Base-by-base conservation (phyloP, 495 filamentous ascomycete species). In the Pseudomonodictys pantanalensis region DNA sequence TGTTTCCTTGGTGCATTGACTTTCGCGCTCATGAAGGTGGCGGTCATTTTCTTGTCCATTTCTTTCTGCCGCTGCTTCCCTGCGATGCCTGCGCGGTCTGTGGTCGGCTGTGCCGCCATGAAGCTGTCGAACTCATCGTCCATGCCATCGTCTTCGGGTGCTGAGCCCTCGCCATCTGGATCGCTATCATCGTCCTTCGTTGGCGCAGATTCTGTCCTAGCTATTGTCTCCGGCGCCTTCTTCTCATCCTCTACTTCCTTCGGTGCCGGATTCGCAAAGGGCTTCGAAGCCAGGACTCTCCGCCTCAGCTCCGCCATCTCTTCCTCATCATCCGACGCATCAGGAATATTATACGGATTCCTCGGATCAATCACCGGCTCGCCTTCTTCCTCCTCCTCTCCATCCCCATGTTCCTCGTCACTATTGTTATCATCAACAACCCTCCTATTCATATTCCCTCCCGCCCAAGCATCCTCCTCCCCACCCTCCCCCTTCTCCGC, bases 301-400 rank as follows among this genome's bases (percentile, higher is more conserved):
- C 84, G 83, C 35, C 93, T 79, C 25, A 98, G 84, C 63, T 93
- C 91, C 38, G 90, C 92, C 89, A 96, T 97, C 68, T 95, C 88
- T 54, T 86, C 89, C 53, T 87, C 87, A 44, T 90, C 89, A 65
- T 95, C 88, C 12, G 88, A 86, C 10, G 89, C 85, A 4, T 87
- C 86, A 32, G 88, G 88, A 35, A 92, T 81, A 22, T 82, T 86
- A 55, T 84, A 89, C 1, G 83, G 85, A 64, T 92, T 84, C 65
- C 74, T 18, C 5, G 35, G 22, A 17, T 43, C 24, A 6, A 20
- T 52, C 5, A 46, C n/a, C 39, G 29, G 81, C 38, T 79, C 75
- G 30, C 74, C 70, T 8, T 75, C 77, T 28, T 75, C 70, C 46
- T 79, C 79, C 48, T 74, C 76, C 26, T 70, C 72, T 2, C 43